A percentile compares a stretch with the other conserved stretches of the same genome.
Conservation (phyloP, 768 basidiomycete genomes). For the Peribolospora baueri region DNA sequence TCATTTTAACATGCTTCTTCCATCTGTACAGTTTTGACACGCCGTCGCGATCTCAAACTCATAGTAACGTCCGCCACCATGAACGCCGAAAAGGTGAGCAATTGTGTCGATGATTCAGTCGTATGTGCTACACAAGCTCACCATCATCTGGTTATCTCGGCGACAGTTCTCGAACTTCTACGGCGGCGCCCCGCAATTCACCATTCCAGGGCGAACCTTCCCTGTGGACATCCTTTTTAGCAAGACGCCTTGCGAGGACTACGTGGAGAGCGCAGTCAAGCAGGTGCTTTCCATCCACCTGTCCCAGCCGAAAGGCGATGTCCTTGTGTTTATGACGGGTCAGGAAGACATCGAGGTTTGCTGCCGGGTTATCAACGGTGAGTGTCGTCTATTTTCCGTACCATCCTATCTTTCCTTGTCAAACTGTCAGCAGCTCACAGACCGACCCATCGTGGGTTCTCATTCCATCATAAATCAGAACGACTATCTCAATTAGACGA, state of each 20-base stretch:
- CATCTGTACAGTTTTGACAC: conserved; percentile 39
- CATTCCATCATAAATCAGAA: conserved; percentile 29
- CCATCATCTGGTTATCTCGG: not conserved
- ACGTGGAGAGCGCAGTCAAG: conserved; percentile 93
- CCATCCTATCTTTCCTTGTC: not conserved
- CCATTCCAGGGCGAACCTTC: conserved; percentile 83
- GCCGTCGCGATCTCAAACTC: conserved; percentile 75
- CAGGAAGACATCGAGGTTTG: conserved; percentile 98
- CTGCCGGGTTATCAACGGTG: conserved; percentile 77
- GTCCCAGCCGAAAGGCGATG: conserved; percentile 74
- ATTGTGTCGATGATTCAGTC: not conserved
- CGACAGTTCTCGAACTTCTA: conserved; percentile 77
- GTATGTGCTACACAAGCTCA: not conserved
- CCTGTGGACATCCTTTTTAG: conserved; percentile 90
- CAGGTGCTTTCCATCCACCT: conserved; percentile 92
- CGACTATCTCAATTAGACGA: conserved; percentile 80
- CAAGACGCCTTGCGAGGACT: conserved; percentile 96
- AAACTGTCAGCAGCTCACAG: not conserved
- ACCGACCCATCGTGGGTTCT: not conserved
- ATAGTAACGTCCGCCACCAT: conserved; percentile 98
- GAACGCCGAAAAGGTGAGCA: conserved; percentile 83
- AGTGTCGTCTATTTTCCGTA: conserved; percentile 9
- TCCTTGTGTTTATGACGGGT: conserved; percentile 97
- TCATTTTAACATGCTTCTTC: not conserved
- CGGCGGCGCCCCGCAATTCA: conserved; percentile 80